phyloP scores from a whole-genome alignment of 495 filamentous ascomycete genomes.

The Talaromyces wortmannii region DNA sequence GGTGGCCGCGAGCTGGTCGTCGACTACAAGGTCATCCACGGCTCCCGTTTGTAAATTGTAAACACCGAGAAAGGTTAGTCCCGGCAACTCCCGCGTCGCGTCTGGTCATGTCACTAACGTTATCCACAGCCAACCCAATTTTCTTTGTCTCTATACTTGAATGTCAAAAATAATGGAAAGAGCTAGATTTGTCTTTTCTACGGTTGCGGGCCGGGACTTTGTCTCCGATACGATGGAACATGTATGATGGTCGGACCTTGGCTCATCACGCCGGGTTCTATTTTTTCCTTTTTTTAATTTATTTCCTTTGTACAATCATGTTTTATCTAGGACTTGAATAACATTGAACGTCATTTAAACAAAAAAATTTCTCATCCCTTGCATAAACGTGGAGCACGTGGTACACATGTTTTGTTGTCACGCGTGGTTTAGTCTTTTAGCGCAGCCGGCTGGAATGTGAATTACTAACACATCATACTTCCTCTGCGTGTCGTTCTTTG shows the following conservation, averaged over 20 bases:
- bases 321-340: not conserved
- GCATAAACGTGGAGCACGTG: too few relatives aligned
- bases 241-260: constrained; percentile 4
- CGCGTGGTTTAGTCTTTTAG: too few relatives aligned
- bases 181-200: not conserved
- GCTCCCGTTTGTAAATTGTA: constrained; percentile 54
- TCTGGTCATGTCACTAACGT: not conserved
- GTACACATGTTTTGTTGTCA: not conserved
- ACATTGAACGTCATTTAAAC: too few relatives aligned
- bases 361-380: too few relatives aligned
- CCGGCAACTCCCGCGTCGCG: constrained; percentile 1
- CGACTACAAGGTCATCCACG: constrained; percentile 97
- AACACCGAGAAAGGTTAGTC: constrained; percentile 6
- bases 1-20: constrained; percentile 91
- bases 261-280: not conserved
- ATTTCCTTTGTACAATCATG: not conserved
- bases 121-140: not conserved
- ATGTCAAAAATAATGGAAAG: not conserved
- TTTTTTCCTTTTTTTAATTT: not conserved
- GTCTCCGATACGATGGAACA: constrained; percentile 6
- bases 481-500: too few relatives aligned
- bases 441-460: too few relatives aligned
- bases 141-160: not conserved
- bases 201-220: not conserved
- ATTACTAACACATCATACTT: too few relatives aligned